phyloP scores from a whole-genome alignment of 495 filamentous ascomycete species.

The Polyplosphaeria fusca region DNA sequence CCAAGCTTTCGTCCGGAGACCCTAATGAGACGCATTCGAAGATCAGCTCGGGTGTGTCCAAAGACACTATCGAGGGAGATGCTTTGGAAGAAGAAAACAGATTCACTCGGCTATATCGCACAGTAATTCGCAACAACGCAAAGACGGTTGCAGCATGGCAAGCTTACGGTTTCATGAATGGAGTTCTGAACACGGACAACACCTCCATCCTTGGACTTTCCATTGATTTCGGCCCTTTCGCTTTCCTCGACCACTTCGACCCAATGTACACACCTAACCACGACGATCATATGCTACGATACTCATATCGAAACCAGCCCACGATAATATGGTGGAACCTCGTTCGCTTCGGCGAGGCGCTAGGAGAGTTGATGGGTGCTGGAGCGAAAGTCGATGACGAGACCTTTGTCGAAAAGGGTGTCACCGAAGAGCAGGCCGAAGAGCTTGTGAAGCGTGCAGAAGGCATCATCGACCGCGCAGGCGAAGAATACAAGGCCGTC shows the following conservation, averaged over 20 bases:
- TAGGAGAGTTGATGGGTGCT: constrained; percentile 83
- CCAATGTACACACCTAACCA: constrained; percentile 95
- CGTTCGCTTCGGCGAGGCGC: constrained; percentile 82
- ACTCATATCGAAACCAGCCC: constrained; percentile 90
- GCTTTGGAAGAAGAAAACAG: constrained; percentile 70
- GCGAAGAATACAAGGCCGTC: constrained; percentile 80
- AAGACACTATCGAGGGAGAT: constrained; percentile 59
- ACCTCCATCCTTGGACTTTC: constrained; percentile 84
- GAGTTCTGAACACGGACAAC: constrained; percentile 95
- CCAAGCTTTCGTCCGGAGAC: constrained; percentile 49
- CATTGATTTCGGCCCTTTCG: constrained; percentile 94
- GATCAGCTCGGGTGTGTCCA: constrained; percentile 50
- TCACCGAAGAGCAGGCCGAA: constrained; percentile 61
- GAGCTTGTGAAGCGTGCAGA: constrained; percentile 77
- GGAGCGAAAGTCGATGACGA: constrained; percentile 64
- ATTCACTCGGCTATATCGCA: constrained; percentile 81
- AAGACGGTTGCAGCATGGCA: constrained; percentile 91
- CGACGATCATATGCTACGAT: constrained; percentile 82
- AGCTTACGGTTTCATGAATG: constrained; percentile 96
- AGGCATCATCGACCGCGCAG: constrained; percentile 67
- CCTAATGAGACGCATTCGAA: constrained; percentile 35
- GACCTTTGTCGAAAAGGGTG: constrained; percentile 66
- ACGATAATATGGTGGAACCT: constrained; percentile 99
- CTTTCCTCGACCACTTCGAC: constrained; percentile 94
- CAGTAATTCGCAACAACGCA: constrained; percentile 82